Evolutionary conservation across 179 eudicot species (phyloP), one percentile per base, ranked within the genome.

Genomic region (Sideroxylon spinosum): DNA sequence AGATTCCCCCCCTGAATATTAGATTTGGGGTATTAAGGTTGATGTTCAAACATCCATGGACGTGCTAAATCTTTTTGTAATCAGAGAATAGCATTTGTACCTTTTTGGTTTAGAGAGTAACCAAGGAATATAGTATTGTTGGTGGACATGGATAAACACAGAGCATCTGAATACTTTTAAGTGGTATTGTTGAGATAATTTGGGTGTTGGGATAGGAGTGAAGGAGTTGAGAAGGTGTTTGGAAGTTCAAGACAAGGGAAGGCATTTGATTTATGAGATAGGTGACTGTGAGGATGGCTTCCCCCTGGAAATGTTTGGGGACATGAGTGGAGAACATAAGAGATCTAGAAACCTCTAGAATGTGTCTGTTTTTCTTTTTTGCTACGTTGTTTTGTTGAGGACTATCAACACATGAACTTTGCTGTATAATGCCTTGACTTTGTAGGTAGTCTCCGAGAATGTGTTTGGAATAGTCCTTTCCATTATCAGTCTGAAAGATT

Each of bases 171-270:
- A 65, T 8, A 11, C 44, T 65, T 28, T 28, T 28, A 6, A 28
- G 37, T 7, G 44, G 46, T 25, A 65, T 25, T 25, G 68, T 65
- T 25, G 68, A 65, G 44, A 65, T 12, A 28, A 65, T 11, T 25
- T 16, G 16, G 16, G 44, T 37, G 25, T 10, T 65, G 9, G 44
- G 68, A 28, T 25, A 65, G 13, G n/a, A 65, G 68, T 65, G 68
- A 64, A 64, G 68, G 44, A 65, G 44, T 65, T 65, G 46, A 28
- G 2, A 65, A 25, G 68, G 68, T 65, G 68, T 65, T 65, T 65
- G 68, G 68, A 65, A 65, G 6, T 65, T 25, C 16, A 65, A 65
- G 68, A 28, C 68, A 25, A 5, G 68, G 44, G 68, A 65, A 65
- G 68, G 68, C 68, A 25, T 65, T 28, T 16, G 14, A 3, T 25